A percentile compares a stretch with the other conserved stretches of the same genome.
Evolutionary conservation across 495 filamentous ascomycete species (phyloP).

Genomic region (Aspergillus biplanus): DNA sequence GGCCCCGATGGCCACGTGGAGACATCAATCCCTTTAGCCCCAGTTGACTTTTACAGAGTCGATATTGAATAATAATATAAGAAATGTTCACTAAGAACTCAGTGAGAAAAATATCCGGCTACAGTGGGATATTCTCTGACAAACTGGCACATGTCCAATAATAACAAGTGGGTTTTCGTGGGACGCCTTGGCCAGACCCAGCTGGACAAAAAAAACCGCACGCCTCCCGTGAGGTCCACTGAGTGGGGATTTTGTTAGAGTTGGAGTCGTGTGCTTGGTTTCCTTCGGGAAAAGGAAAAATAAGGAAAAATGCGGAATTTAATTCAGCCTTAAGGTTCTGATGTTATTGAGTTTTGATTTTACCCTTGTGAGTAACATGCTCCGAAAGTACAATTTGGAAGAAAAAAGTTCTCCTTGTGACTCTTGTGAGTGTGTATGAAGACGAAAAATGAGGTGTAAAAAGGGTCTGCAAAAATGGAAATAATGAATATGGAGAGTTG

Average conservation of each 20-base stretch:
- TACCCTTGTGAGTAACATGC: no score
- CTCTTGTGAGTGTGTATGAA: no score
- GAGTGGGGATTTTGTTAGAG: neutral
- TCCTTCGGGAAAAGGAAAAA: neutral
- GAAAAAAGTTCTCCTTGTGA: no score
- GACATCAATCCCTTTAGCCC: neutral
- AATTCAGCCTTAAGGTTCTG: neutral
- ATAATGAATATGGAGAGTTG: neutral
- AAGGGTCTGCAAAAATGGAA: no score
- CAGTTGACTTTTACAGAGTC: no score
- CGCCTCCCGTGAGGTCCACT: neutral
- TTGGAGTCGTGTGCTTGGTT: constrained; percentile 3
- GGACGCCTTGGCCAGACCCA: neutral
- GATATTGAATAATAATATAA: no score
- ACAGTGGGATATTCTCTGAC: neutral
- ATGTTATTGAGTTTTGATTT: neutral
- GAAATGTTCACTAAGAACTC: no score
- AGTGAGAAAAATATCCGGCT: no score
- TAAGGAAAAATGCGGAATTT: neutral
- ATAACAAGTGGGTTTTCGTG: neutral
- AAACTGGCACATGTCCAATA: constrained; percentile 4
- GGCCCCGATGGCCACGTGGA: neutral
- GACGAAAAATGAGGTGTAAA: no score
- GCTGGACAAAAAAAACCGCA: no score
- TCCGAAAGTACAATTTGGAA: no score